Evolutionary conservation across 805 yeast genomes (phyloP).

Genomic region (Maudiozyma serrabonitensis): DNA sequence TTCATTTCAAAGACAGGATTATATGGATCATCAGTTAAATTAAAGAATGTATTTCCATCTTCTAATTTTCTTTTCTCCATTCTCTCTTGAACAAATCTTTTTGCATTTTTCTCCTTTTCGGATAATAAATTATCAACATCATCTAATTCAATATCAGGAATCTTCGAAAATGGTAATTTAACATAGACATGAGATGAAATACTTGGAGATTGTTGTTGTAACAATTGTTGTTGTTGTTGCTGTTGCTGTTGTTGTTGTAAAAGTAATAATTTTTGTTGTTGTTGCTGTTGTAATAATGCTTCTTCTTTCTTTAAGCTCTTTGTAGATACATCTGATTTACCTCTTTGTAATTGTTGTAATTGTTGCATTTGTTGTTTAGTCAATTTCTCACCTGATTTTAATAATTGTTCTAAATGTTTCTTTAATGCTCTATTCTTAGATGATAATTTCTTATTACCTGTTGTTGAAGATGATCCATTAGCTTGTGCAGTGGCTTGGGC

Average conservation of each 20-base stretch:
- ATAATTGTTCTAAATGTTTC: slow-evolving; percentile 14
- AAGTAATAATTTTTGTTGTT: slow-evolving; percentile 1
- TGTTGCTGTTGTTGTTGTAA: slow-evolving; percentile 11
- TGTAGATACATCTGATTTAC: neutral
- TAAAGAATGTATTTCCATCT: slow-evolving; percentile 66
- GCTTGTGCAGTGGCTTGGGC: slow-evolving; percentile 16
- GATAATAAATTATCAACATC: slow-evolving; percentile 67
- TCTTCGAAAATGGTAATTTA: slow-evolving; percentile 77
- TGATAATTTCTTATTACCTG: slow-evolving; percentile 5
- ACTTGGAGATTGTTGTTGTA: slow-evolving; percentile 13
- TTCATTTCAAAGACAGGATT: slow-evolving; percentile 71
- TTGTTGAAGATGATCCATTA: too few relatives aligned
- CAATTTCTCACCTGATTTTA: slow-evolving; percentile 16
- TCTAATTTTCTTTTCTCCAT: slow-evolving; percentile 58
- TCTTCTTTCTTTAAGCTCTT: slow-evolving; percentile 1
- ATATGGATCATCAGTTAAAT: slow-evolving; percentile 77
- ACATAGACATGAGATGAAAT: slow-evolving; percentile 61
- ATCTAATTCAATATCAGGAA: slow-evolving; percentile 84
- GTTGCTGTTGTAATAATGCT: neutral
- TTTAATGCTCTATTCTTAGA: slow-evolving; percentile 12
- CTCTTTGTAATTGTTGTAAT: slow-evolving; percentile 11
- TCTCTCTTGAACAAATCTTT: slow-evolving; percentile 78
- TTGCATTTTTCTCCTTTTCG: slow-evolving; percentile 69
- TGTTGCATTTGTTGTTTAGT: slow-evolving; percentile 19
- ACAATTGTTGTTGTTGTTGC: slow-evolving; percentile 6